These are phyloP conservation scores for Euphorbia schlechtendalii DNA, from an alignment of 441 rosid species.

Conservation along the genomic window DNA sequence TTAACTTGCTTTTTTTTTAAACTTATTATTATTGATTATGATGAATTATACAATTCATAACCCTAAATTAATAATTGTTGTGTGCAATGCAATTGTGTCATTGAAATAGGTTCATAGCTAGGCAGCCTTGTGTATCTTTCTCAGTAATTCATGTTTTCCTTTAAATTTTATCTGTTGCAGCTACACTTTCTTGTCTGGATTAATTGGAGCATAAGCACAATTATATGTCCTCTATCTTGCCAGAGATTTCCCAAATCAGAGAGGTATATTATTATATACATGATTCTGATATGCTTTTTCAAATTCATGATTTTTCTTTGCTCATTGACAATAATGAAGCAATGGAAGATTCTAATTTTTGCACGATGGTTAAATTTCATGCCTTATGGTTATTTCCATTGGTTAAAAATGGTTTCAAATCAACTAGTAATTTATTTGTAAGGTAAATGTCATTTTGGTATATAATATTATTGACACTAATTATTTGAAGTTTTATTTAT, in stretches of 20 bases:
- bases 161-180: conserved; percentile 21
- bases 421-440: too few relatives aligned
- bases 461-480: too few relatives aligned
- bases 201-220: conserved; percentile 20
- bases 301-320: neutral
- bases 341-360: neutral
- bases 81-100: neutral
- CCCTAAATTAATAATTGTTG: neutral
- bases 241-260: neutral
- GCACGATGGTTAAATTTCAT: conserved; percentile 9
- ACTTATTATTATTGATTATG: neutral
- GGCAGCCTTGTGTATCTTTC: conserved; percentile 14
- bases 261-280: neutral
- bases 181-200: conserved; percentile 30
- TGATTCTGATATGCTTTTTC: conserved; percentile 9
- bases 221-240: conserved; percentile 17
- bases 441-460: too few relatives aligned
- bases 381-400: conserved; percentile 1
- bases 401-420: neutral
- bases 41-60: neutral
- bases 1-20: conserved; percentile 12
- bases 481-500: too few relatives aligned
- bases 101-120: neutral
- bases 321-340: neutral
- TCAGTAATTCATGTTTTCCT: conserved; percentile 20